These are phyloP conservation scores for Metschnikowia santaceciliae DNA, from an alignment of 805 yeast genomes.

Conservation along the genomic window DNA sequence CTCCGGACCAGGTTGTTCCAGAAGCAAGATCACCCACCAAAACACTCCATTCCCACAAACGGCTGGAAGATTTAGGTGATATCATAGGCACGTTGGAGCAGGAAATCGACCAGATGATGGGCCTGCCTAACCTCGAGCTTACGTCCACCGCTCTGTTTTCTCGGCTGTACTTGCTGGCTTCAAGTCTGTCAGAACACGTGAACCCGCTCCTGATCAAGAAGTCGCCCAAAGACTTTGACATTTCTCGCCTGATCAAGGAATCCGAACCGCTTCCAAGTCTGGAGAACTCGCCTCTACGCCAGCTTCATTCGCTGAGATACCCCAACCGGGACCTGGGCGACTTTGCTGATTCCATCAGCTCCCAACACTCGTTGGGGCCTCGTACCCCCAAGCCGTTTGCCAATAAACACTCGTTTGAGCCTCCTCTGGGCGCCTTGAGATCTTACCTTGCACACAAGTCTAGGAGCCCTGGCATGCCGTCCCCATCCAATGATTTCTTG, in stretches of 20 bases:
- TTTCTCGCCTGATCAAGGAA: neutral
- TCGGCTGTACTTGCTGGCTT: neutral
- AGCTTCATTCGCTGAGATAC: constrained; percentile 1
- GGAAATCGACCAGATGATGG: constrained; percentile 22
- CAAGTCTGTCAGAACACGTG: neutral
- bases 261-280: neutral
- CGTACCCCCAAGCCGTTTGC: neutral
- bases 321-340: neutral
- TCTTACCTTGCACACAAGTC: neutral
- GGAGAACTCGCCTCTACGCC: neutral
- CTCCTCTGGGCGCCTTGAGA: neutral
- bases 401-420: neutral
- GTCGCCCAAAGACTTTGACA: constrained; percentile 1
- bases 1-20: neutral
- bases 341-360: neutral
- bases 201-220: neutral
- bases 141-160: neutral
- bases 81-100: constrained; percentile 22
- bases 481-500: neutral
- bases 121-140: neutral
- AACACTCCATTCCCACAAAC: neutral
- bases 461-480: neutral
- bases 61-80: constrained; percentile 15
- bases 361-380: neutral
- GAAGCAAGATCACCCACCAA: neutral